Conservation (phyloP, 2,329 filamentous ascomycete genomes). For the Verruconis gallopava region DNA sequence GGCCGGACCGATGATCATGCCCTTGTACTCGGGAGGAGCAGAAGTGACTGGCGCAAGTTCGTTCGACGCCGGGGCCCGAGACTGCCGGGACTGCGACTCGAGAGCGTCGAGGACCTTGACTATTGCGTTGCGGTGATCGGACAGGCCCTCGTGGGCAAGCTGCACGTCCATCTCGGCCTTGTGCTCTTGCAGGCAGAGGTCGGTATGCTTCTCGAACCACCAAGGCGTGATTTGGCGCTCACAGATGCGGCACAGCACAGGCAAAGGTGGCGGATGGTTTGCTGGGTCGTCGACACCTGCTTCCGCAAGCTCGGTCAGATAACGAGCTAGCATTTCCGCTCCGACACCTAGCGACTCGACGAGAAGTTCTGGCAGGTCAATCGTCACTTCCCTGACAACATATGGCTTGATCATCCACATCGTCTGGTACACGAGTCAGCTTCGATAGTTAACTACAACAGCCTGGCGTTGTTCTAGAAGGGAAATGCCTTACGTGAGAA, state of each 20-base stretch:
- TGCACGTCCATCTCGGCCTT: constrained; percentile 96
- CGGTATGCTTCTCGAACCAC: constrained; percentile 99
- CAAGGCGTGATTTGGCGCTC: constrained; percentile 94
- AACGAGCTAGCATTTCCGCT: constrained; percentile 86
- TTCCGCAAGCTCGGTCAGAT: constrained; percentile 81
- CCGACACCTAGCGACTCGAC: constrained; percentile 91
- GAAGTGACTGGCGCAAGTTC: constrained; percentile 22
- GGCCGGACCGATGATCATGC: constrained; percentile 66
- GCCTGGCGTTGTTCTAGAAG: too few species aligned
- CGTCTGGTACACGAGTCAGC: constrained; percentile 58
- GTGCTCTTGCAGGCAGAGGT: constrained; percentile 90
- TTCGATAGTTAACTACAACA: neutral
- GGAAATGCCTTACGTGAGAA: too few species aligned
- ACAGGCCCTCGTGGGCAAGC: constrained; percentile 81
- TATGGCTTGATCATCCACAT: constrained; percentile 99
- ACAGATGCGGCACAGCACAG: constrained; percentile 90
- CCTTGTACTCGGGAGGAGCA: constrained; percentile 71
- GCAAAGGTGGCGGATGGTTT: constrained; percentile 65
- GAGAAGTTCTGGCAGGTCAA: constrained; percentile 77
- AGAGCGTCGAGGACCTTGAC: constrained; percentile 90
- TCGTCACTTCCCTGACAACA: constrained; percentile 82
- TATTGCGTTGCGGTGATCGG: constrained; percentile 85
- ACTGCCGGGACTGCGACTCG: constrained; percentile 61
- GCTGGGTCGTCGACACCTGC: constrained; percentile 61
- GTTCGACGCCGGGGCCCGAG: constrained; percentile 29